phyloP scores from a whole-genome alignment of 2,329 filamentous ascomycete species.

The Didymella lethalis region DNA sequence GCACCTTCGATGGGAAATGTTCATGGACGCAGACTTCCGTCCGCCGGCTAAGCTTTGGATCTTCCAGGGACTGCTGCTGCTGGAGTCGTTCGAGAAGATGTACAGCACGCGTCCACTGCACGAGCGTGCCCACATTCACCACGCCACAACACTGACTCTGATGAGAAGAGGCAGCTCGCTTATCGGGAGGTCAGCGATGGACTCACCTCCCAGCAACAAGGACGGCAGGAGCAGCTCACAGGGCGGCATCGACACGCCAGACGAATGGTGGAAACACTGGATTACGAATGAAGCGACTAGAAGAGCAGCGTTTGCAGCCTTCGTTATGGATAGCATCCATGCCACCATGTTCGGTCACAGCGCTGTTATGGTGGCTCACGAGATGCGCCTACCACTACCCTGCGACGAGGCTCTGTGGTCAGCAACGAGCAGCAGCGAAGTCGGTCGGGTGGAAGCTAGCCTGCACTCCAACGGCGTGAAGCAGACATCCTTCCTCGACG shows the following conservation, averaged over 20 bases:
- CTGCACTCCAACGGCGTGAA: slow-evolving; percentile 83
- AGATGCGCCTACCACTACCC: slow-evolving; percentile 88
- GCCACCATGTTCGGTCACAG: slow-evolving; percentile 98
- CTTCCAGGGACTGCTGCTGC: slow-evolving; percentile 86
- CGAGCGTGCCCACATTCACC: slow-evolving; percentile 94
- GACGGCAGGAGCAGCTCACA: slow-evolving; percentile 63
- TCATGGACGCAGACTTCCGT: slow-evolving; percentile 87
- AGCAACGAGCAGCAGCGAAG: slow-evolving; percentile 85
- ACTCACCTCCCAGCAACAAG: slow-evolving; percentile 79
- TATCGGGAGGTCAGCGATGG: slow-evolving; percentile 82
- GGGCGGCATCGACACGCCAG: slow-evolving; percentile 70
- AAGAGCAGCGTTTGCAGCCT: slow-evolving; percentile 89
- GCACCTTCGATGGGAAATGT: slow-evolving; percentile 95
- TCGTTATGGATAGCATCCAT: slow-evolving; percentile 94
- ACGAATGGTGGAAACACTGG: slow-evolving; percentile 97
- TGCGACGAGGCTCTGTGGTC: slow-evolving; percentile 95
- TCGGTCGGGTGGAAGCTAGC: slow-evolving; percentile 81
- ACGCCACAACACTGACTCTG: slow-evolving; percentile 91
- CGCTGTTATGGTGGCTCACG: slow-evolving; percentile 95
- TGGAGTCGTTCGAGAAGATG: slow-evolving; percentile 98
- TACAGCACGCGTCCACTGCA: slow-evolving; percentile 91
- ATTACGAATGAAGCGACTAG: slow-evolving; percentile 92
- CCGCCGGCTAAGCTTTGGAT: slow-evolving; percentile 96
- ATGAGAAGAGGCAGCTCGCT: slow-evolving; percentile 94
- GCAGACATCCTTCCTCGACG: slow-evolving; percentile 86